Percentiles rank a stretch among this genome's conserved stretches.
phyloP scores from a whole-genome alignment of 1,284 basidiomycete species.

The Sphagnurus paluster region DNA sequence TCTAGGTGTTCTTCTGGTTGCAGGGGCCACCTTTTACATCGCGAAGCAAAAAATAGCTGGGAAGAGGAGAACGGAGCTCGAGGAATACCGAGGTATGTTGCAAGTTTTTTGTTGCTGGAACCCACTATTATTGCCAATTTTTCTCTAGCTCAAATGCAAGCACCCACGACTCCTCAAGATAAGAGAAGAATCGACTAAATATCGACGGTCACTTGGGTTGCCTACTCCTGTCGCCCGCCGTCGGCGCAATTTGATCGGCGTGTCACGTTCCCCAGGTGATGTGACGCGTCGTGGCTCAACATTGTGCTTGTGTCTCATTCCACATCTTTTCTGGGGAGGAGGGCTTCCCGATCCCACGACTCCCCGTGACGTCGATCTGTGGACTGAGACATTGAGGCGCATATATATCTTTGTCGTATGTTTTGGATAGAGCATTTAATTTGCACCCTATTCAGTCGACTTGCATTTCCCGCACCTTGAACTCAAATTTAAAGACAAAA shows the following conservation, averaged over 20 bases:
- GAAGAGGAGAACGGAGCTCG: constrained; percentile 19
- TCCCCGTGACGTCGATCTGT: background rate
- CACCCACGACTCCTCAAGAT: too few species aligned
- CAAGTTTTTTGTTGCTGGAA: background rate
- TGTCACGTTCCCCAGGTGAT: constrained; percentile 11
- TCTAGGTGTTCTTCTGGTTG: constrained; percentile 14
- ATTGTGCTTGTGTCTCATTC: background rate
- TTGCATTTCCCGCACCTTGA: background rate
- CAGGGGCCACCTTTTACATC: constrained; percentile 18
- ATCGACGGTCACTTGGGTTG: too few species aligned
- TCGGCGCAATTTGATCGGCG: background rate
- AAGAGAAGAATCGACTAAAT: too few species aligned
- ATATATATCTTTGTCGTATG: constrained; percentile 1
- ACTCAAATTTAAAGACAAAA: background rate
- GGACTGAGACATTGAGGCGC: constrained; percentile 7
- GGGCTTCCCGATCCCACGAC: background rate
- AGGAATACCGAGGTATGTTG: constrained; percentile 11
- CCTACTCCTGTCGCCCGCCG: background rate
- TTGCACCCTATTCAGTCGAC: background rate
- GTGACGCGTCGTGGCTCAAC: constrained; percentile 11
- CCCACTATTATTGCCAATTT: too few species aligned
- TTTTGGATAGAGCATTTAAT: background rate
- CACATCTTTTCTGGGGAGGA: constrained; percentile 1
- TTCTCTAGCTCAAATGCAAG: constrained; percentile 2
- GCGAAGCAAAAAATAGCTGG: constrained; percentile 18